Percentiles rank a stretch among this genome's conserved stretches.
Conservation (phyloP, 352 stramenopile genomes). For the Pythium apleroticum region DNA sequence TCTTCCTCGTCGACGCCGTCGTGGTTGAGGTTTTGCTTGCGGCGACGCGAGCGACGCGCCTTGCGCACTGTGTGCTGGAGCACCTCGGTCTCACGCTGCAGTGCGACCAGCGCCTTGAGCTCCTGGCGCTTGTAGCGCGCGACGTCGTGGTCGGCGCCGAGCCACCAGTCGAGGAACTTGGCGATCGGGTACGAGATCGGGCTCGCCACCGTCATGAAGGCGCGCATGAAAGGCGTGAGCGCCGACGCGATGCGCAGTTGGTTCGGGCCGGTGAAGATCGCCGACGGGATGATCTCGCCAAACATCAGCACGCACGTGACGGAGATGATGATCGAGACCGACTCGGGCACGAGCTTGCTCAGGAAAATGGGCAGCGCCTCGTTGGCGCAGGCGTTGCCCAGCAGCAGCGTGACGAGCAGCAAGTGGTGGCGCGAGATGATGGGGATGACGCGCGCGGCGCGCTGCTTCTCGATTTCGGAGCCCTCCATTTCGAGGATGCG, state of each 20-base stretch:
- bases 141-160: constrained; percentile 77
- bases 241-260: constrained; percentile 88
- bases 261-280: constrained; percentile 94
- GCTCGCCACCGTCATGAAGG: constrained; percentile 84
- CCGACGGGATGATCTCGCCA: constrained; percentile 95
- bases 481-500: constrained; percentile 80
- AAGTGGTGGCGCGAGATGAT: constrained; percentile 91
- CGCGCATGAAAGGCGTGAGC: constrained; percentile 82
- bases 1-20: background rate
- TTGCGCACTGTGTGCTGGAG: background rate
- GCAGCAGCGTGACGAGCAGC: constrained; percentile 93
- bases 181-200: constrained; percentile 91
- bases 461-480: constrained; percentile 63
- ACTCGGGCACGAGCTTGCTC: constrained; percentile 84
- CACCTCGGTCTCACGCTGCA: constrained; percentile 62
- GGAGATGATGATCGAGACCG: constrained; percentile 93
- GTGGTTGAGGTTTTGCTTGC: background rate
- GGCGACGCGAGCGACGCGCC: background rate
- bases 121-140: constrained; percentile 89
- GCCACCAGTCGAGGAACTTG: constrained; percentile 84
- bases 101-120: constrained; percentile 86
- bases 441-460: constrained; percentile 78
- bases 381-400: constrained; percentile 94
- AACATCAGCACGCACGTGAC: constrained; percentile 95
- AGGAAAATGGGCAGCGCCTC: constrained; percentile 95